phyloP scores from a whole-genome alignment of 805 yeast species.

The Brettanomyces nanus region DNA sequence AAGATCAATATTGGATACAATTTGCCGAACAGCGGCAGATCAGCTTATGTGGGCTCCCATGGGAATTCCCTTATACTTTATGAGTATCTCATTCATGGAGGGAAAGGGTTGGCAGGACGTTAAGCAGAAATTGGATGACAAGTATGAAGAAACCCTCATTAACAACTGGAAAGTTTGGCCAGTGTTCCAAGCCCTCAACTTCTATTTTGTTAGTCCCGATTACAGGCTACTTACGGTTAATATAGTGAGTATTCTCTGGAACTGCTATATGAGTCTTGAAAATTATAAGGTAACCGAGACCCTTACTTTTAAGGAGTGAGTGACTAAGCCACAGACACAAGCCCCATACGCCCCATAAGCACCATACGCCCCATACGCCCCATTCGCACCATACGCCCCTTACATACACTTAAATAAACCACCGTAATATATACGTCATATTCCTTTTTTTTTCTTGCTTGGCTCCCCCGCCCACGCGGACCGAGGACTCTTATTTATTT shows the following conservation, averaged over 20 bases:
- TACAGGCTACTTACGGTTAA: slow-evolving; percentile 64
- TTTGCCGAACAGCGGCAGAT: slow-evolving; percentile 54
- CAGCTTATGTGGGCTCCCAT: slow-evolving; percentile 74
- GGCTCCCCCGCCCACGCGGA: too few species aligned
- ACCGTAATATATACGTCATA: too few species aligned
- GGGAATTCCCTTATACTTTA: slow-evolving; percentile 64
- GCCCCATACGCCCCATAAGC: too few species aligned
- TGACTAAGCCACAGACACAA: too few species aligned
- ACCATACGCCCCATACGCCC: too few species aligned
- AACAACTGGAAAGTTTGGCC: slow-evolving; percentile 93
- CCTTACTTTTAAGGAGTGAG: too few species aligned
- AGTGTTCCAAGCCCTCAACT: slow-evolving; percentile 68
- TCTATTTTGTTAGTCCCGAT: slow-evolving; percentile 65
- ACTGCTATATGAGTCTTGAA: slow-evolving; percentile 59
- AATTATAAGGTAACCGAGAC: slow-evolving; percentile 27
- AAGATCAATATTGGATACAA: slow-evolving; percentile 25
- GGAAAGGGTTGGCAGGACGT: slow-evolving; percentile 34
- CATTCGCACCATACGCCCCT: too few species aligned
- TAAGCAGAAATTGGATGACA: slow-evolving; percentile 33
- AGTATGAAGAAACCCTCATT: slow-evolving; percentile 59
- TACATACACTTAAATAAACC: too few species aligned
- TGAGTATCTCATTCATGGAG: slow-evolving; percentile 62
- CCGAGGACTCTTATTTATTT: too few species aligned
- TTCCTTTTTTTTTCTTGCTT: too few species aligned
- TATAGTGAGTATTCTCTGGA: slow-evolving; percentile 72